Evolutionary conservation across 2,329 filamentous ascomycete species (phyloP), one percentile per base, ranked within the genome.

Genomic region (Diaporthe vaccinii): DNA sequence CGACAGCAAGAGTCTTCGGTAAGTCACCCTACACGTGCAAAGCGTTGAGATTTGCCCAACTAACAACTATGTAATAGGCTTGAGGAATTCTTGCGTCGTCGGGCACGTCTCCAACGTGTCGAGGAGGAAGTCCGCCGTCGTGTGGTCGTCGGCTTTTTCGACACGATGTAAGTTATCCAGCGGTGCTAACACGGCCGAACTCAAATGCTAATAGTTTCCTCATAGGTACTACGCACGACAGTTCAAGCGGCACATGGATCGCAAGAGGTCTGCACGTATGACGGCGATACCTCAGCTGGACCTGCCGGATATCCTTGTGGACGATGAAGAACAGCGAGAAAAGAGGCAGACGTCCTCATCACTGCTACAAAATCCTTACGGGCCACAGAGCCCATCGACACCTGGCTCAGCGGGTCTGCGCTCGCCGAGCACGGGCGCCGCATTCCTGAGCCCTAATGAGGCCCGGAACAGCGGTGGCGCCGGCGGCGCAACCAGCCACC

Each of bases 51-150:
- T 46, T n/a, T n/a, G 1, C 20, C 49, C 5, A 34, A 39, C 80
- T 84, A 81, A 87, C 80, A 75, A 74, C 55, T 34, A 53, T 36
- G 12, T 3, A 34, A 34, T 73, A 95, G 95, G 77, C 90, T 99
- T 3, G 97, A 99, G 81, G 97, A 99, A 82, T 99, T 98, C 83
- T 85, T 99, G 74, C 93, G 96, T 75, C 95, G 97, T 51, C 93
- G 96, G 77, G 95, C 96, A 44, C 92, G 96, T 72, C 88, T 99
- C 65, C 96, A 98, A 83, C 93, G 96, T 76, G 96, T 99, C 1
- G 95, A 99, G 80, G 96, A 99, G 84, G 95, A 97, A 79, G 95
- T 98, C 58, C 93, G 95, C 75, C 92, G 97, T 75, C 94, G 96
- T 77, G 92, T 96, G 39, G 97, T 99, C 14, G 90, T 97, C 58